phyloP scores from a whole-genome alignment of 257 asterid genomes.

The Lavandula angustifolia region DNA sequence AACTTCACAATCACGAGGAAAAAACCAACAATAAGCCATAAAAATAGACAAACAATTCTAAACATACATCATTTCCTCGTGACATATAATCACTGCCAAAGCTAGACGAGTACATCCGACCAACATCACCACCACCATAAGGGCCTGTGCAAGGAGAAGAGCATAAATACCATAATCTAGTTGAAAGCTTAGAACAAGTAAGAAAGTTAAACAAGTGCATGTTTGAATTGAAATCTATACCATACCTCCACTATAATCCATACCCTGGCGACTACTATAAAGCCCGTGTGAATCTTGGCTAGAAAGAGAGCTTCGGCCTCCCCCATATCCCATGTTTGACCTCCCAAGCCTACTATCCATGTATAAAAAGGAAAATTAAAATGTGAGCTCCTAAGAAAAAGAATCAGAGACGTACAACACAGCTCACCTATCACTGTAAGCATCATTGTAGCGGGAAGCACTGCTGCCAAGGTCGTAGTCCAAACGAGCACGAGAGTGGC shows the following conservation, averaged over 20 bases:
- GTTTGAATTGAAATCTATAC: conserved; percentile 12
- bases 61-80: conserved; percentile 80
- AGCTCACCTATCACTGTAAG: conserved; percentile 78
- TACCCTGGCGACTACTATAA: conserved; percentile 79
- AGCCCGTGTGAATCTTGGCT: conserved; percentile 82
- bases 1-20: neutral
- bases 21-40: conserved; percentile 4
- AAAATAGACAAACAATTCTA: neutral
- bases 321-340: conserved; percentile 75
- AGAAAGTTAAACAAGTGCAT: neutral
- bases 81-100: conserved; percentile 74
- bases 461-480: conserved; percentile 77
- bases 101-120: conserved; percentile 86
- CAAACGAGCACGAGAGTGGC: conserved; percentile 86
- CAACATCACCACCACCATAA: conserved; percentile 70
- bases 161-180: neutral
- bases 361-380: conserved; percentile 2
- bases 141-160: conserved; percentile 52
- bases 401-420: neutral
- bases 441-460: conserved; percentile 78
- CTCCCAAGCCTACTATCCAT: conserved; percentile 62
- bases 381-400: neutral
- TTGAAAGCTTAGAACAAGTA: neutral
- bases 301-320: conserved; percentile 70
- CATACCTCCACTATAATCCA: conserved; percentile 84